Conservation (phyloP, 192 early-diverging fungal genomes). For the Entophlyctis helioformis region DNA sequence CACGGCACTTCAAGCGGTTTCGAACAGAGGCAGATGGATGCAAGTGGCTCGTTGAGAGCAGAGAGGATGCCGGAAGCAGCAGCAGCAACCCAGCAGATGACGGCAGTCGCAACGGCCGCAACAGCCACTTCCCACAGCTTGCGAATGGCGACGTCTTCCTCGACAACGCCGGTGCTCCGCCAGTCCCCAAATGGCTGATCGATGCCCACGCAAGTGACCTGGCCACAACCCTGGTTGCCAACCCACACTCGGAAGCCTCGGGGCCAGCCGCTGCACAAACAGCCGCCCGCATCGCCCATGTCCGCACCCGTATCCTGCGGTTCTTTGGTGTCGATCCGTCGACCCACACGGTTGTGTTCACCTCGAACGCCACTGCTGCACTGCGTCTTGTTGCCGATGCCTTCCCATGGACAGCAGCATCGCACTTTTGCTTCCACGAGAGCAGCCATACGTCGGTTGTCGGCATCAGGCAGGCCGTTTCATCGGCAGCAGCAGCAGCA, state of each 20-base stretch:
- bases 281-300: conserved; percentile 3
- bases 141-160: conserved; percentile 15
- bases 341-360: conserved; percentile 63
- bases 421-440: conserved; percentile 43
- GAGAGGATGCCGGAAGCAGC: no score
- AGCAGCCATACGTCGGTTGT: conserved; percentile 66
- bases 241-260: conserved; percentile 27
- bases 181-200: conserved; percentile 12
- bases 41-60: no score
- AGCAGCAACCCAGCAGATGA: no score
- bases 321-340: conserved; percentile 44
- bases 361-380: conserved; percentile 64
- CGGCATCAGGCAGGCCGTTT: conserved; percentile 56
- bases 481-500: conserved; percentile 8
- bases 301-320: conserved; percentile 12
- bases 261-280: conserved; percentile 2
- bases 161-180: conserved; percentile 25
- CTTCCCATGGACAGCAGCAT: conserved; percentile 39
- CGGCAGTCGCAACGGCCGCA: no score
- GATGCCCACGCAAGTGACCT: conserved; percentile 6
- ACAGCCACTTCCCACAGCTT: conserved; percentile 26
- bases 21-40: no score
- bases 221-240: conserved; percentile 6
- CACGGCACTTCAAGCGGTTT: no score
- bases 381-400: conserved; percentile 63